Evolutionary conservation across 2,329 filamentous ascomycete species (phyloP).

Genomic region (Aspergillus transmontanensis): DNA sequence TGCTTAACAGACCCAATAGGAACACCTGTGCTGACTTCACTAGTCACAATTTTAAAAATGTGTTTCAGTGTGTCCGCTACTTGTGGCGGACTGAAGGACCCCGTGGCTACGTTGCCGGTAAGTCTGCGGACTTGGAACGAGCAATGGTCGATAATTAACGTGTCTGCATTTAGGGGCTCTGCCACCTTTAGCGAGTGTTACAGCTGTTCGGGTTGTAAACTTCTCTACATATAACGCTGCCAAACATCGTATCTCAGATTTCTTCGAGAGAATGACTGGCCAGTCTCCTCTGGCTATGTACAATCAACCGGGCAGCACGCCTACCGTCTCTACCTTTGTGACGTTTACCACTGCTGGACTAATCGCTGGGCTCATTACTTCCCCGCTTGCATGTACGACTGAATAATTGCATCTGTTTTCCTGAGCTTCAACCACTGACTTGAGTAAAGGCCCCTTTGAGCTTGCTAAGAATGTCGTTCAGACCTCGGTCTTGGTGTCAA

Average conservation of each 20-base stretch:
- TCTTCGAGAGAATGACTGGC: slow-evolving; percentile 44
- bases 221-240: slow-evolving; percentile 50
- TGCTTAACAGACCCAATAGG: neutral
- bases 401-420: neutral
- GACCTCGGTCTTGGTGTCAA: slow-evolving; percentile 50
- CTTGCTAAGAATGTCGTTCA: slow-evolving; percentile 53
- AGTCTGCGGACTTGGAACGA: slow-evolving; percentile 11
- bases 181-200: slow-evolving; percentile 49
- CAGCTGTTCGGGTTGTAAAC: slow-evolving; percentile 47
- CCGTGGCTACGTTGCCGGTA: slow-evolving; percentile 51
- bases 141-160: slow-evolving; percentile 2
- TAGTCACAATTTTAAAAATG: slow-evolving; percentile 49
- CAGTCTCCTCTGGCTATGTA: slow-evolving; percentile 43
- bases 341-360: slow-evolving; percentile 48
- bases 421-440: neutral
- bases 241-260: slow-evolving; percentile 44
- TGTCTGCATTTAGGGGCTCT: slow-evolving; percentile 39
- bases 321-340: slow-evolving; percentile 43
- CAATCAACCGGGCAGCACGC: slow-evolving; percentile 45
- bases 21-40: slow-evolving; percentile 4
- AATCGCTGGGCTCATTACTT: slow-evolving; percentile 44
- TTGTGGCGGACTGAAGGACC: slow-evolving; percentile 51
- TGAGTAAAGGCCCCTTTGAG: slow-evolving; percentile 46
- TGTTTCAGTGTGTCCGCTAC: slow-evolving; percentile 46
- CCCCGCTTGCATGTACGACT: slow-evolving; percentile 48